phyloP scores from a whole-genome alignment of 2,329 filamentous ascomycete genomes.

The Fusarium sp. region DNA sequence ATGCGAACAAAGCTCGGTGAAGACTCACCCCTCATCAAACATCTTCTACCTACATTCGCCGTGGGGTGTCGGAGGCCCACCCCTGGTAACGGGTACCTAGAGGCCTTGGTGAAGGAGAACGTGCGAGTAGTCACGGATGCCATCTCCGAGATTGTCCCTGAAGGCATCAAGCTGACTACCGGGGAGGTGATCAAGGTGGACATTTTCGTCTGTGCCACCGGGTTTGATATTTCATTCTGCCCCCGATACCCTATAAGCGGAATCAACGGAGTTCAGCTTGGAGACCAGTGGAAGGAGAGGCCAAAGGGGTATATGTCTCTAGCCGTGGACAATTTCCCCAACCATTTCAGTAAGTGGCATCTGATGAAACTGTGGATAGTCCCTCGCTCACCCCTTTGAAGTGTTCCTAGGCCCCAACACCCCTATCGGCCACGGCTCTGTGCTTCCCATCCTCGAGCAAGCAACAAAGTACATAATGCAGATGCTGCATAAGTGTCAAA shows the following conservation, averaged over 20 bases:
- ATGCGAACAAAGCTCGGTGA: slow-evolving; percentile 16
- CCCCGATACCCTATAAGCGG: slow-evolving; percentile 1
- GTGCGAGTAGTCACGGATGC: slow-evolving; percentile 7
- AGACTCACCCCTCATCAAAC: slow-evolving; percentile 10
- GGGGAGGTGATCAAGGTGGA: slow-evolving; percentile 6
- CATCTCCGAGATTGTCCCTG: slow-evolving; percentile 19
- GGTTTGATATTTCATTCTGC: slow-evolving; percentile 24
- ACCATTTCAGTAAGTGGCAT: slow-evolving; percentile 32
- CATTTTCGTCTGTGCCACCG: slow-evolving; percentile 24
- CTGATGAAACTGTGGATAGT: not conserved
- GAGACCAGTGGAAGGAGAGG: slow-evolving; percentile 8
- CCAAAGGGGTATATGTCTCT: slow-evolving; percentile 27
- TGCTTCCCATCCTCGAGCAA: slow-evolving; percentile 41
- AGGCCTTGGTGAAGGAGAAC: slow-evolving; percentile 30
- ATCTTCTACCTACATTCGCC: slow-evolving; percentile 32
- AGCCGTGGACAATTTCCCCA: slow-evolving; percentile 39
- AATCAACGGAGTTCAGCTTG: not conserved
- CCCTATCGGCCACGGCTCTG: slow-evolving; percentile 41
- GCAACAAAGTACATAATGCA: slow-evolving; percentile 45
- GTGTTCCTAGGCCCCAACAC: slow-evolving; percentile 43
- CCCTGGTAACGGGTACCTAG: slow-evolving; percentile 38
- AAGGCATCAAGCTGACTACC: slow-evolving; percentile 33
- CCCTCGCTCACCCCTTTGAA: not conserved
- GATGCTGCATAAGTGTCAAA: slow-evolving; percentile 43
- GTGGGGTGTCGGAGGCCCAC: slow-evolving; percentile 39